These are phyloP conservation scores for Backusella morwellensis DNA, from an alignment of 192 early-diverging fungal species.

Conservation along the genomic window DNA sequence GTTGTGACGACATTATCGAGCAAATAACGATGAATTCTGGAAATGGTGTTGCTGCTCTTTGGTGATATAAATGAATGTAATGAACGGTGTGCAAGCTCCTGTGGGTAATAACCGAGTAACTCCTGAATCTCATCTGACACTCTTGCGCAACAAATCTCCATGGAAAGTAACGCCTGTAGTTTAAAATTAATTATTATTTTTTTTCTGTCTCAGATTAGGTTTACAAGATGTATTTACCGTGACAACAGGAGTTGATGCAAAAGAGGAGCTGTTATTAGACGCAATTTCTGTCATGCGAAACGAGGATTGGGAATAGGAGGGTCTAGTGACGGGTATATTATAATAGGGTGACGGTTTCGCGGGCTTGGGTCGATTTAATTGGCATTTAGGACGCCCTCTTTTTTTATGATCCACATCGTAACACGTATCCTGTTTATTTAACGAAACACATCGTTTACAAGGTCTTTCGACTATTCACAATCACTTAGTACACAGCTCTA, in stretches of 20 bases:
- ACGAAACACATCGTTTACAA: slow-evolving; percentile 70
- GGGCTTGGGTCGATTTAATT: slow-evolving; percentile 13
- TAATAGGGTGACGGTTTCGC: not conserved
- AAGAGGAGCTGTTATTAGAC: not conserved
- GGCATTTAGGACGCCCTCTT: slow-evolving; percentile 73
- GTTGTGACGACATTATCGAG: slow-evolving; percentile 39
- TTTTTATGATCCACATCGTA: slow-evolving; percentile 84
- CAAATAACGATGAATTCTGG: slow-evolving; percentile 32
- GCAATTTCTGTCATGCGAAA: slow-evolving; percentile 4
- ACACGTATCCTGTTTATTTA: slow-evolving; percentile 73
- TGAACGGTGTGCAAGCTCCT: slow-evolving; percentile 47
- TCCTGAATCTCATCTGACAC: slow-evolving; percentile 49
- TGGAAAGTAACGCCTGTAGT: slow-evolving; percentile 44
- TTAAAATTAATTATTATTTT: no score
- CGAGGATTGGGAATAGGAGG: not conserved
- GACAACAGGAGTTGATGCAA: not conserved
- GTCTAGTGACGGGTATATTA: slow-evolving; percentile 1
- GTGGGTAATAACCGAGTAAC: slow-evolving; percentile 49
- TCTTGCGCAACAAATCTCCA: slow-evolving; percentile 45
- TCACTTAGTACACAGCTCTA: not conserved
- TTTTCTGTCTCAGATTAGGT: not conserved
- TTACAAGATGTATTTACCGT: not conserved
- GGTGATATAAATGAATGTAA: slow-evolving; percentile 39
- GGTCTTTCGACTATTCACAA: slow-evolving; percentile 56
- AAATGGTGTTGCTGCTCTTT: slow-evolving; percentile 37